Percentiles rank a stretch among this genome's conserved stretches.
Evolutionary conservation across 2,329 filamentous ascomycete genomes (phyloP).

Genomic region (Westerdykella aurantiaca): DNA sequence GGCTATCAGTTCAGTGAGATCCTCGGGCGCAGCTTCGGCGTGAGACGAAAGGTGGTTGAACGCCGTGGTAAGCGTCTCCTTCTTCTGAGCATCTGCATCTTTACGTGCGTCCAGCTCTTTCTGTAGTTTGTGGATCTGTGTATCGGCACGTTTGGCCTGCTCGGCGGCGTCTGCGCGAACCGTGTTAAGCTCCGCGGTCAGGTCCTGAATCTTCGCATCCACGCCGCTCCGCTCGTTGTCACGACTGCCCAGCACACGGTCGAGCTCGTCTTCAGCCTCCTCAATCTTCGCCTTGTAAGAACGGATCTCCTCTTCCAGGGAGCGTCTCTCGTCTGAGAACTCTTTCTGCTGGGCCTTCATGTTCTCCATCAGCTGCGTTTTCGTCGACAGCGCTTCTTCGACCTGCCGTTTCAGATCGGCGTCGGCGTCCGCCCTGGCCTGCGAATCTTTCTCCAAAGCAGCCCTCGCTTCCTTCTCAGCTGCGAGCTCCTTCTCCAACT

Average conservation of each 20-base stretch:
- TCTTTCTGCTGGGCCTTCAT: slow-evolving; percentile 88
- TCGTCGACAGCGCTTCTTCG: slow-evolving; percentile 83
- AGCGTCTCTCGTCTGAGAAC: slow-evolving; percentile 77
- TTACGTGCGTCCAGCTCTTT: slow-evolving; percentile 52
- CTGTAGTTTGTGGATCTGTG: slow-evolving; percentile 48
- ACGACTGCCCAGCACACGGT: slow-evolving; percentile 72
- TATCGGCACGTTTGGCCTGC: slow-evolving; percentile 42
- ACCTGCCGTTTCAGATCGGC: slow-evolving; percentile 62
- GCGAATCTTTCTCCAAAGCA: slow-evolving; percentile 64
- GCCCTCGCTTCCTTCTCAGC: slow-evolving; percentile 64
- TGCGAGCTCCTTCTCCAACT: slow-evolving; percentile 72
- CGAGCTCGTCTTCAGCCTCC: slow-evolving; percentile 87
- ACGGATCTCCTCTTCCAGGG: slow-evolving; percentile 73
- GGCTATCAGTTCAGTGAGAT: slow-evolving; percentile 34
- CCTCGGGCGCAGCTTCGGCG: slow-evolving; percentile 28
- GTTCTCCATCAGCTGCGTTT: slow-evolving; percentile 89
- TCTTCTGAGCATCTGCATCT: slow-evolving; percentile 29
- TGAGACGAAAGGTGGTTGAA: slow-evolving; percentile 37
- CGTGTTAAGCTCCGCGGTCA: slow-evolving; percentile 67
- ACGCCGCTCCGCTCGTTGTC: slow-evolving; percentile 72
- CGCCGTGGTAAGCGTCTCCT: slow-evolving; percentile 26
- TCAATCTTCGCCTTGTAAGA: slow-evolving; percentile 71
- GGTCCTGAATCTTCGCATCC: slow-evolving; percentile 60
- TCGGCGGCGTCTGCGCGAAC: slow-evolving; percentile 47
- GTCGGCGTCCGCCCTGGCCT: slow-evolving; percentile 50